Evolutionary conservation across 768 basidiomycete genomes (phyloP).

Genomic region (Dioszegia hungarica): DNA sequence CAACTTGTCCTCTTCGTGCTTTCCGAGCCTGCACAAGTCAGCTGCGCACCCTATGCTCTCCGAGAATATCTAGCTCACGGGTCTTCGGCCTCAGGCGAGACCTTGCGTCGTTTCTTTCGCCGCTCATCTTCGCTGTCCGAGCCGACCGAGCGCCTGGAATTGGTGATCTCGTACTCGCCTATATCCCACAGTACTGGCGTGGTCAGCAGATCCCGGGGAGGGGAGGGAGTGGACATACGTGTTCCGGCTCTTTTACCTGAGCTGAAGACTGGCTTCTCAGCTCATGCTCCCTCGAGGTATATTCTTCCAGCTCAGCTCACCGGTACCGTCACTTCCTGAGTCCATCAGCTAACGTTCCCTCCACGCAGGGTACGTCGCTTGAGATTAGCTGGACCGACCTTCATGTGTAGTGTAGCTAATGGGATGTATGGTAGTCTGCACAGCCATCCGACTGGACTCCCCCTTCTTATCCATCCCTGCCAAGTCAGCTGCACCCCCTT

Average conservation of each 20-base stretch:
- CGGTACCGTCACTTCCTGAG: neutral
- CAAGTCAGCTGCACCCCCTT: neutral
- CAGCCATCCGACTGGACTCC: conserved; percentile 31
- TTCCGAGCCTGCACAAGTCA: conserved; percentile 8
- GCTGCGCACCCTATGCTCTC: too few species aligned
- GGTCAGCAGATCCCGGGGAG: neutral
- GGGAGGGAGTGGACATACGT: conserved; percentile 1
- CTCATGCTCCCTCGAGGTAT: too few species aligned
- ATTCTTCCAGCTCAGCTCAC: neutral
- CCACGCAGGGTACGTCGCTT: too few species aligned
- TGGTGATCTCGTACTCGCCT: conserved; percentile 31
- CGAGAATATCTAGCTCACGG: neutral
- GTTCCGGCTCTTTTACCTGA: conserved; percentile 27
- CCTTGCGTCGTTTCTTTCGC: conserved; percentile 10
- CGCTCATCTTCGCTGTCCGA: conserved; percentile 23
- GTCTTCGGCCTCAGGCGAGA: neutral
- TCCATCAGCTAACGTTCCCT: too few species aligned
- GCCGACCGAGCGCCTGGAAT: conserved; percentile 7
- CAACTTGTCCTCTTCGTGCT: conserved; percentile 33
- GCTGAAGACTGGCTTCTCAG: conserved; percentile 9
- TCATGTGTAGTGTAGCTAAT: conserved; percentile 40
- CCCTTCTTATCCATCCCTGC: conserved; percentile 29
- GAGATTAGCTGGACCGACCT: too few species aligned
- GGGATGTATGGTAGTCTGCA: conserved; percentile 38
- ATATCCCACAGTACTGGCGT: conserved; percentile 41